These are phyloP conservation scores for Sugiyamaella chiloensis DNA, from an alignment of 805 yeast genomes.

Conservation along the genomic window DNA sequence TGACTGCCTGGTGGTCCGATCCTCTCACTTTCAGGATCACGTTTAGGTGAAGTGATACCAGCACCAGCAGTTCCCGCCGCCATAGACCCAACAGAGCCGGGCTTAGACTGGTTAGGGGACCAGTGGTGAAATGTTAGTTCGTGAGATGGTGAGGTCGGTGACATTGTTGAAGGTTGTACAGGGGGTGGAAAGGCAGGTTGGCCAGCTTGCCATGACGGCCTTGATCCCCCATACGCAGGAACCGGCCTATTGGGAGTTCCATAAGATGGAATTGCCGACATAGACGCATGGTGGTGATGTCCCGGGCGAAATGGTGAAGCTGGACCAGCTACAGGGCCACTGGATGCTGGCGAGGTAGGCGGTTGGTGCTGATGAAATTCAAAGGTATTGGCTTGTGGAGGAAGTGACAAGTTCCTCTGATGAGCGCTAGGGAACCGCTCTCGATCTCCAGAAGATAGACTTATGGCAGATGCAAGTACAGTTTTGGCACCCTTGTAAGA, in stretches of 20 bases:
- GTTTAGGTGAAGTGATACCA: conserved; percentile 11
- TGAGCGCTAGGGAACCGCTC: conserved; percentile 19
- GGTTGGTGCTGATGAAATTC: conserved; percentile 9
- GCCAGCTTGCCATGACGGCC: conserved; percentile 9
- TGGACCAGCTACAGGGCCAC: conserved; percentile 12
- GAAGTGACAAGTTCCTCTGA: conserved; percentile 27
- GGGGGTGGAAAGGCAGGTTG: conserved; percentile 22
- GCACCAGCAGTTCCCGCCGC: not conserved
- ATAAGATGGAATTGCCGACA: conserved; percentile 22
- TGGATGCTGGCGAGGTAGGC: conserved; percentile 12
- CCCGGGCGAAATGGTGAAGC: conserved; percentile 20
- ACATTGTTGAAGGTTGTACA: conserved; percentile 21
- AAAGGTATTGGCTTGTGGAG: conserved; percentile 15
- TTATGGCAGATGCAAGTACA: conserved; percentile 11
- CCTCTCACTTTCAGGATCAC: conserved; percentile 3
- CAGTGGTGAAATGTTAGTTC: conserved; percentile 53
- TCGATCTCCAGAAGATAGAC: conserved; percentile 13
- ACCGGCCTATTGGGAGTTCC: conserved; percentile 21
- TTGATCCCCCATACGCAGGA: conserved; percentile 5
- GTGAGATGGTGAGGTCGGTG: conserved; percentile 25
- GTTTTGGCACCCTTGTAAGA: conserved; percentile 10
- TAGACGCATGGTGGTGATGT: conserved; percentile 25
- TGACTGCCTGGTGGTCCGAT: not conserved
- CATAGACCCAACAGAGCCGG: too few relatives aligned
- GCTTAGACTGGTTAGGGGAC: conserved; percentile 39